Percentiles rank a stretch among this genome's conserved stretches.
These are phyloP conservation scores for Arabidopsis hybrid DNA, from an alignment of 441 rosid species.

Conservation along the genomic window DNA sequence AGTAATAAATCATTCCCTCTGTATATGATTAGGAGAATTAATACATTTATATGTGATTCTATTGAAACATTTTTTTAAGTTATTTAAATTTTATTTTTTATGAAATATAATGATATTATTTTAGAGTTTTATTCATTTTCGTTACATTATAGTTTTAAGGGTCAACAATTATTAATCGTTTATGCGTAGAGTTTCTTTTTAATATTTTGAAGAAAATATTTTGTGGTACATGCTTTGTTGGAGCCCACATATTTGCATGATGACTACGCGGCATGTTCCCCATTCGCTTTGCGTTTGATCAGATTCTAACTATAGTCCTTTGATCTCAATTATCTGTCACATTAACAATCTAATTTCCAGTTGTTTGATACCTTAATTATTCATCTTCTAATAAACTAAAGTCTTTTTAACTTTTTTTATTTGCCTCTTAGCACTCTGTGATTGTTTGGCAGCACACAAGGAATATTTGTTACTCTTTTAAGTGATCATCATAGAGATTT, in stretches of 20 bases:
- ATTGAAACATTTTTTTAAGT: too few relatives aligned
- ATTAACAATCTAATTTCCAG: constrained; percentile 31
- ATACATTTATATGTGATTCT: not conserved
- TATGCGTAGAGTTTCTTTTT: constrained; percentile 17
- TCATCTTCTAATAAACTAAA: constrained; percentile 12
- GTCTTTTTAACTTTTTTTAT: not conserved
- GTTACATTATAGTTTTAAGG: not conserved
- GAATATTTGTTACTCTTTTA: constrained; percentile 25
- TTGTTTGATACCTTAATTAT: constrained; percentile 43
- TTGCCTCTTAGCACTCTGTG: constrained; percentile 8
- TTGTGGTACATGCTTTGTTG: constrained; percentile 46
- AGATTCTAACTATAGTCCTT: constrained; percentile 33
- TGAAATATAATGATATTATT: too few relatives aligned
- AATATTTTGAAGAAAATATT: not conserved
- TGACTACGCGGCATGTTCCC: constrained; percentile 54
- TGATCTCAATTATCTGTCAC: constrained; percentile 43
- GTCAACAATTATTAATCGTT: constrained; percentile 23
- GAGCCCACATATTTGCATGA: constrained; percentile 51
- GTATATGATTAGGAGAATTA: not conserved
- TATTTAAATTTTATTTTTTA: too few relatives aligned
- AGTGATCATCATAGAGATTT: not conserved
- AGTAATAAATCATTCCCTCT: not conserved
- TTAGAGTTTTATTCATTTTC: too few relatives aligned
- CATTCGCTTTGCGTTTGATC: constrained; percentile 40
- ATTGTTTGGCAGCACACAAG: constrained; percentile 26